phyloP scores from a whole-genome alignment of 176 grass and related monocot genomes.

The Saccharum officinarum region DNA sequence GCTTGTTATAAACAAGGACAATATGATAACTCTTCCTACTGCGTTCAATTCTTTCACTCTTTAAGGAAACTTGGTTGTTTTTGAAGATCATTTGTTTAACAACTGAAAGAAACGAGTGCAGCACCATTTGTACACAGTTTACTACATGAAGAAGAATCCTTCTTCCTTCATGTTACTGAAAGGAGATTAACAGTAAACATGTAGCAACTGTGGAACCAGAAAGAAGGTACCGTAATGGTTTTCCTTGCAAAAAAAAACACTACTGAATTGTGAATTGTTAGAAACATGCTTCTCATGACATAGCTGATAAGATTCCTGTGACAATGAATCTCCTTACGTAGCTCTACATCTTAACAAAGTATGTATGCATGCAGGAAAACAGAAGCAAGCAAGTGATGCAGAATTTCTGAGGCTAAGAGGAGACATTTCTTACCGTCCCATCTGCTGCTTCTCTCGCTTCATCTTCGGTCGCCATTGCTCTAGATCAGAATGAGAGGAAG shows the following conservation, averaged over 20 bases:
- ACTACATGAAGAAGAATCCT: slow-evolving; percentile 20
- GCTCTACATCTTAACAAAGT: slow-evolving; percentile 1
- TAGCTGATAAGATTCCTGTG: slow-evolving; percentile 22
- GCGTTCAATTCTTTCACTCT: background rate
- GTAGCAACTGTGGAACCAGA: background rate
- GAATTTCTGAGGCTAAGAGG: background rate
- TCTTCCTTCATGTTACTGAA: background rate
- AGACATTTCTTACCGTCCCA: slow-evolving; percentile 38
- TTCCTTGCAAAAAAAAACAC: background rate
- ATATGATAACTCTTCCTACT: slow-evolving; percentile 1
- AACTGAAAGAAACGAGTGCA: slow-evolving; percentile 12
- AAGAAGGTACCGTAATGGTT: background rate
- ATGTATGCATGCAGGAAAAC: slow-evolving; percentile 36
- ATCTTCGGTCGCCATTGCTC: slow-evolving; percentile 46
- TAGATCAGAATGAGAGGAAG: slow-evolving; percentile 42
- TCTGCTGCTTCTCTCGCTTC: slow-evolving; percentile 45
- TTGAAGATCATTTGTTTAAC: slow-evolving; percentile 21
- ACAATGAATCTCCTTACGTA: slow-evolving; percentile 2
- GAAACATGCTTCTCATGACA: background rate
- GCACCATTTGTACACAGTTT: slow-evolving; percentile 10
- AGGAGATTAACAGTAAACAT: background rate
- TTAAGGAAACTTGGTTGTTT: slow-evolving; percentile 7
- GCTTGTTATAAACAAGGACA: slow-evolving; percentile 10
- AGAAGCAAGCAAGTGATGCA: slow-evolving; percentile 23
- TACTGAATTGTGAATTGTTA: background rate